Percentiles rank a stretch among this genome's conserved stretches.
Evolutionary conservation across 805 yeast species (phyloP).

Genomic region (Sugiyamaella chiloensis): DNA sequence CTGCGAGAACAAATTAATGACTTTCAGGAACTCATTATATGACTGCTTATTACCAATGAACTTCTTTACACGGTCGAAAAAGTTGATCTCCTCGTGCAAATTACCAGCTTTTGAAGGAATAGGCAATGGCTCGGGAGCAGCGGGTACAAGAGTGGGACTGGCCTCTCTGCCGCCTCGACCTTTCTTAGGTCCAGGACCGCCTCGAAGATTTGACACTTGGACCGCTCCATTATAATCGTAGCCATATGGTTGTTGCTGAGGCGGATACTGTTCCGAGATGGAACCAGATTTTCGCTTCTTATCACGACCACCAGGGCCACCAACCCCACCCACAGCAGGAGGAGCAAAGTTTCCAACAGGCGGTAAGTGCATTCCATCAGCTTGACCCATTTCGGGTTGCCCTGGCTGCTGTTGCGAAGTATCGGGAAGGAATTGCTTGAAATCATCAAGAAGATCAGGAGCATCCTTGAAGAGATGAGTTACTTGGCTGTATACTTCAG

Average conservation of each 20-base stretch:
- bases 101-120: slow-evolving; percentile 53
- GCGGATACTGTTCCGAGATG: slow-evolving; percentile 1
- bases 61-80: slow-evolving; percentile 89
- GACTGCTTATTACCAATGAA: slow-evolving; percentile 83
- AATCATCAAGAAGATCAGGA: slow-evolving; percentile 91
- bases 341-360: slow-evolving; percentile 89
- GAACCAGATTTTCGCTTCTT: slow-evolving; percentile 23
- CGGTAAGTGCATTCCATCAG: slow-evolving; percentile 55
- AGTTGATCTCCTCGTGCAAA: slow-evolving; percentile 77
- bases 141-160: slow-evolving; percentile 75
- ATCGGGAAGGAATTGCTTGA: slow-evolving; percentile 93
- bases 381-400: slow-evolving; percentile 19
- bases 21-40: slow-evolving; percentile 87
- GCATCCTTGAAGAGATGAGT: slow-evolving; percentile 85
- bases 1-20: slow-evolving; percentile 82
- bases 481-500: slow-evolving; percentile 93
- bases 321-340: slow-evolving; percentile 32
- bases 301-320: slow-evolving; percentile 7
- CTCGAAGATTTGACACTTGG: slow-evolving; percentile 24
- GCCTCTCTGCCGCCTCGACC: slow-evolving; percentile 18
- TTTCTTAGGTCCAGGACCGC: slow-evolving; percentile 16
- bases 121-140: slow-evolving; percentile 75
- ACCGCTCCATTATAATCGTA: slow-evolving; percentile 12
- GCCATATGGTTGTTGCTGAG: slow-evolving; percentile 15
- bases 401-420: slow-evolving; percentile 41